Base-by-base conservation (phyloP, 495 filamentous ascomycete species). In the Lepidopterella palustris region DNA sequence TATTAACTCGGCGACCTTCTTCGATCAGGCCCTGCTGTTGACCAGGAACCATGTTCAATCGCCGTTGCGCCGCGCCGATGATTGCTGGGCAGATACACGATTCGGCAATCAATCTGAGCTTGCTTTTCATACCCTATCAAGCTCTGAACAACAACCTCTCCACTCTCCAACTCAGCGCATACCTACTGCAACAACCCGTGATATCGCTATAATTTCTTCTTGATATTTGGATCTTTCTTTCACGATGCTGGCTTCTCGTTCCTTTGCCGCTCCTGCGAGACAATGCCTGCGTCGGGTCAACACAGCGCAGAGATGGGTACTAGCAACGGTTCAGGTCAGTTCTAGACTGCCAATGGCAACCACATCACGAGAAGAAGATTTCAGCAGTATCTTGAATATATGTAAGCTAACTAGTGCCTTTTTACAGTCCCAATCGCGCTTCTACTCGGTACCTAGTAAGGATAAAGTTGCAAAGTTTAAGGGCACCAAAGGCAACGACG, bases 401-500 rank as follows among this genome's bases (percentile, higher is more conserved):
- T 50, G 13, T 10, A 24, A 50, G 21, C 47, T 50, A 50, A 50
- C n/a, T 23, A 2, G 13, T 15, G 23, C 45, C 35, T 24, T 29
- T 54, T 10, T 21, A 42, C 45, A 72, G 65, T 48, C 63, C 20
- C 63, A 66, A 55, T 62, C 61, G 63, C 66, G 75, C 67, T 66
- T 68, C 59, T 84, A 83, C 61, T 76, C 83, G 23, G 58, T 74
- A 52, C 71, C 82, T 58, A 73, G 75, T 45, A 74, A 86, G 50
- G 87, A 90, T 31, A 84, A 86, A 61, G 89, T 98, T 66, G 93
- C 91, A 72, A 87, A 91, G 77, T 98, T 96, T 80, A 86, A 86
- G 68, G 93, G 93, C 64, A 77, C 81, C 73, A 96, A 95, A 78
- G 89, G 85, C 63, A 75, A 87, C 71, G 84, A 92, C 81, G 92